These are phyloP conservation scores for Orobanche coerulescens DNA, from an alignment of 257 asterid genomes.

Conservation along the genomic window DNA sequence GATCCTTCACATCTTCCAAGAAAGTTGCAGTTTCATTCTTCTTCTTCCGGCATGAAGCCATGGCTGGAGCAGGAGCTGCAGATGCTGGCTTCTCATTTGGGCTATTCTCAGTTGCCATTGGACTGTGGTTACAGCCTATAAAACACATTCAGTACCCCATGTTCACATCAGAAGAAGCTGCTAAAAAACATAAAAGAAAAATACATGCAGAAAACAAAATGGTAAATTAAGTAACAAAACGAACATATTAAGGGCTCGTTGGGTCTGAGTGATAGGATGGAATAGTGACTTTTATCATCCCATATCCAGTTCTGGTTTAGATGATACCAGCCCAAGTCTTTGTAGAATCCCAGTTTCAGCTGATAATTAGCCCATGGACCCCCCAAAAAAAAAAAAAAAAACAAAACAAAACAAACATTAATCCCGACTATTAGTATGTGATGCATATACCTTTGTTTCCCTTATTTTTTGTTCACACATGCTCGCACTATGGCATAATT, in stretches of 20 bases:
- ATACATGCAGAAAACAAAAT: not conserved
- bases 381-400: too few relatives aligned
- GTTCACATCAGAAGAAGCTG: not conserved
- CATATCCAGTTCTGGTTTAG: too few relatives aligned
- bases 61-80: slow-evolving; percentile 37
- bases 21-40: slow-evolving; percentile 60
- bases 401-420: too few relatives aligned
- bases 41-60: slow-evolving; percentile 71
- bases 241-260: not conserved
- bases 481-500: too few relatives aligned
- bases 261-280: too few relatives aligned
- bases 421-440: too few relatives aligned
- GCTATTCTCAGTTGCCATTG: slow-evolving; percentile 40
- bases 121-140: slow-evolving; percentile 17
- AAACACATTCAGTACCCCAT: not conserved
- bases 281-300: too few relatives aligned
- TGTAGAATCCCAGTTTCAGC: too few relatives aligned
- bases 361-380: too few relatives aligned
- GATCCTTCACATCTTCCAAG: slow-evolving; percentile 74
- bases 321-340: too few relatives aligned
- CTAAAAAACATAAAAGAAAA: not conserved
- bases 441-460: too few relatives aligned
- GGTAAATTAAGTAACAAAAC: not conserved
- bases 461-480: too few relatives aligned
- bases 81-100: slow-evolving; percentile 36